Evolutionary conservation across 2,329 filamentous ascomycete species (phyloP).

Genomic region (Xylariaceae sp.): DNA sequence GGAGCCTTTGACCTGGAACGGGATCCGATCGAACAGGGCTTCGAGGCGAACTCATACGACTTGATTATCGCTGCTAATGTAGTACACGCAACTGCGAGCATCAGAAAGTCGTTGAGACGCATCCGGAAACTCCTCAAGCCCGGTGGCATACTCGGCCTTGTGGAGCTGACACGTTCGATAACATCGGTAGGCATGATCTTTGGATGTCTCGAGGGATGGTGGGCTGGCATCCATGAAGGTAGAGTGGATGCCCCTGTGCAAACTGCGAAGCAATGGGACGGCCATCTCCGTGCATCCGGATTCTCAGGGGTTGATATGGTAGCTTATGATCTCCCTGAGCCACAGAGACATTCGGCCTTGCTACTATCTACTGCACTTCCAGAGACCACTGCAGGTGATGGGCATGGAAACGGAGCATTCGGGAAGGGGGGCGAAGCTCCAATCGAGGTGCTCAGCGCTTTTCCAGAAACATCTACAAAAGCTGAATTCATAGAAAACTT

Average conservation of each 20-base stretch:
- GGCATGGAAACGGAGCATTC: neutral
- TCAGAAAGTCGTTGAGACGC: conserved; percentile 9
- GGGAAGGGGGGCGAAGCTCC: neutral
- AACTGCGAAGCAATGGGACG: conserved; percentile 4
- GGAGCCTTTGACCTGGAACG: conserved; percentile 12
- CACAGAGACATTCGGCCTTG: conserved; percentile 1
- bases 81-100: conserved; percentile 8
- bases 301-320: conserved; percentile 10
- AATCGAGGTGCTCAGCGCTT: neutral
- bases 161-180: conserved; percentile 4
- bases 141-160: conserved; percentile 10
- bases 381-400: neutral
- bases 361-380: conserved; percentile 9
- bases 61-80: conserved; percentile 11
- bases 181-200: neutral
- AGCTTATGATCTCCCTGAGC: conserved; percentile 9
- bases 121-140: conserved; percentile 13
- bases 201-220: conserved; percentile 7
- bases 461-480: neutral
- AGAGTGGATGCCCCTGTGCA: conserved; percentile 2
- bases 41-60: conserved; percentile 4
- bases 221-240: neutral
- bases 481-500: neutral
- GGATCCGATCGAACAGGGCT: conserved; percentile 13
- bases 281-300: conserved; percentile 2